Conservation (phyloP, 352 stramenopile genomes). For the Phytophthora litchii region DNA sequence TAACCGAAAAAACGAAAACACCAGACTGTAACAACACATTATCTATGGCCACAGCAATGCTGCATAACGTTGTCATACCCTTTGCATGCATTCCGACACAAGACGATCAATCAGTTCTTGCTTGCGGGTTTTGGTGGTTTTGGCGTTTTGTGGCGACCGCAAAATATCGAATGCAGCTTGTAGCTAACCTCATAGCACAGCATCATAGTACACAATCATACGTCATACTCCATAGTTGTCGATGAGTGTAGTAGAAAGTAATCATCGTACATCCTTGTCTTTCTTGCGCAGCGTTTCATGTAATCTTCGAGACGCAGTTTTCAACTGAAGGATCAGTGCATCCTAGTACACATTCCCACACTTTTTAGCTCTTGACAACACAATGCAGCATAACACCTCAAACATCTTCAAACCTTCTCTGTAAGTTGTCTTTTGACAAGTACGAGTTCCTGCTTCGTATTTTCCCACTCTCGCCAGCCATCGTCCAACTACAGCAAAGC, state of each 20-base stretch:
- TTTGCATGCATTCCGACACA: slow-evolving; percentile 61
- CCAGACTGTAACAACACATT: not conserved
- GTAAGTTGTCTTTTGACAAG: slow-evolving; percentile 46
- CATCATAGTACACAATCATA: not conserved
- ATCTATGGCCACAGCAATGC: not conserved
- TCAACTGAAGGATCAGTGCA: slow-evolving; percentile 60
- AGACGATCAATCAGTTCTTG: slow-evolving; percentile 65
- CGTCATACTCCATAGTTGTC: not conserved
- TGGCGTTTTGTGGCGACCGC: slow-evolving; percentile 59
- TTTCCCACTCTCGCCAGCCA: slow-evolving; percentile 59
- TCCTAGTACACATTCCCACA: slow-evolving; percentile 51
- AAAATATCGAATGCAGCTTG: slow-evolving; percentile 65
- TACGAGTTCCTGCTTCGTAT: slow-evolving; percentile 58
- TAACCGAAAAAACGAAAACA: slow-evolving; percentile 24
- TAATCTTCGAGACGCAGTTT: slow-evolving; percentile 57
- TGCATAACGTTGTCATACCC: slow-evolving; percentile 27
- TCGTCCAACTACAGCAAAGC: slow-evolving; percentile 47
- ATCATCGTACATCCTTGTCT: slow-evolving; percentile 56
- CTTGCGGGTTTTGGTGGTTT: slow-evolving; percentile 67
- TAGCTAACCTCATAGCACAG: slow-evolving; percentile 32
- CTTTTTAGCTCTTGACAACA: not conserved
- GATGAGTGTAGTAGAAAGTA: not conserved
- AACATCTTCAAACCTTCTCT: slow-evolving; percentile 34
- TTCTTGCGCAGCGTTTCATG: slow-evolving; percentile 68
- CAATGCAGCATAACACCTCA: not conserved